Percentiles rank a stretch among this genome's conserved stretches.
phyloP scores from a whole-genome alignment of 768 basidiomycete genomes.

The Filobasidium floriforme region DNA sequence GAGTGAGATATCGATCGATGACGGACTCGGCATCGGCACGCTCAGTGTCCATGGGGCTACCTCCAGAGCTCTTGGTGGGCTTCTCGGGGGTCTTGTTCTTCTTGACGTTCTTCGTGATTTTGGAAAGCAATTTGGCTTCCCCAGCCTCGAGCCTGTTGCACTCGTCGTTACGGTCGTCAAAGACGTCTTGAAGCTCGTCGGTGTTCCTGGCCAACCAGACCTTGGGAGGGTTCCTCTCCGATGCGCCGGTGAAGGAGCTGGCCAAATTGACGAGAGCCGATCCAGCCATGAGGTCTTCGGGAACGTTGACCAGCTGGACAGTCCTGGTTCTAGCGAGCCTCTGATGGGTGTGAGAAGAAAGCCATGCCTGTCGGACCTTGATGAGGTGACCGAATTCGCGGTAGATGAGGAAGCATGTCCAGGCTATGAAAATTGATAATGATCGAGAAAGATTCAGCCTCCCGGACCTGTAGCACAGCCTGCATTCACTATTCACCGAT shows the following conservation, averaged over 20 bases:
- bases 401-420: conserved; percentile 41
- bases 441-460: too few species aligned
- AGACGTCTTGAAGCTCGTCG: conserved; percentile 42
- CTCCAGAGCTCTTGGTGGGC: conserved; percentile 16
- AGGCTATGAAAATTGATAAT: too few species aligned
- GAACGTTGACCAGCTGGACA: conserved; percentile 40
- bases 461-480: too few species aligned
- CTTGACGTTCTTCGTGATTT: conserved; percentile 42
- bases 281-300: conserved; percentile 37
- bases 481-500: conserved; percentile 33
- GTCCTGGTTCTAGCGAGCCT: conserved; percentile 40
- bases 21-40: conserved; percentile 22
- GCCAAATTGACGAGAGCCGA: conserved; percentile 37
- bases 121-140: conserved; percentile 39
- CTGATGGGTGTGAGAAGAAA: conserved; percentile 41
- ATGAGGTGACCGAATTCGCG: conserved; percentile 43
- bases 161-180: conserved; percentile 42
- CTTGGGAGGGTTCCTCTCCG: conserved; percentile 30
- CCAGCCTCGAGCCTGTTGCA: conserved; percentile 44
- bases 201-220: conserved; percentile 43
- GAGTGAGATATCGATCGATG: conserved; percentile 36
- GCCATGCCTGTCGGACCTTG: conserved; percentile 42
- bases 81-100: conserved; percentile 42
- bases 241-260: conserved; percentile 24
- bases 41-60: conserved; percentile 20